These are phyloP conservation scores for Talaromyces ruber DNA, from an alignment of 495 filamentous ascomycete species.

Conservation along the genomic window DNA sequence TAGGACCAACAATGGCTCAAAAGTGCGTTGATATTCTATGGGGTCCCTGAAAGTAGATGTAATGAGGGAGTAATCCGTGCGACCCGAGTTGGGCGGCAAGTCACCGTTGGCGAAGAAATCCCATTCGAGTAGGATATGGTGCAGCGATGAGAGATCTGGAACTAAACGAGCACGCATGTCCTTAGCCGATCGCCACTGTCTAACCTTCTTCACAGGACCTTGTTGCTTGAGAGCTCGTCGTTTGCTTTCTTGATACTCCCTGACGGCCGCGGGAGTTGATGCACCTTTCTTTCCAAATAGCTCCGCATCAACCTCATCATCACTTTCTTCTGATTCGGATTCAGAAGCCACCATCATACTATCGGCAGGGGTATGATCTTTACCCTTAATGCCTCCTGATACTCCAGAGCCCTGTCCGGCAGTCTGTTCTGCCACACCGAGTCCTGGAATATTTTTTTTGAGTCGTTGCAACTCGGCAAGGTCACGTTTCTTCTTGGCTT, in stretches of 20 bases:
- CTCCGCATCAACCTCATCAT: conserved; percentile 54
- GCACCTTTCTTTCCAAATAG: conserved; percentile 45
- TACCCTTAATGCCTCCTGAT: conserved; percentile 65
- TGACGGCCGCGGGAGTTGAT: conserved; percentile 37
- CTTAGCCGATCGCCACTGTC: conserved; percentile 66
- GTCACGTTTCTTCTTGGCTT: conserved; percentile 65
- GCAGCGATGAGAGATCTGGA: conserved; percentile 78
- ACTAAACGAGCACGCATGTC: conserved; percentile 91
- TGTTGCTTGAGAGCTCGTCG: conserved; percentile 43
- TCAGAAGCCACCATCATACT: conserved; percentile 80
- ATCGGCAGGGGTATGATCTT: conserved; percentile 66
- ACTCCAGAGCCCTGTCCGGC: conserved; percentile 72
- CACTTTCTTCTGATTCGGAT: conserved; percentile 68
- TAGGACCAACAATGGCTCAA: conserved; percentile 81
- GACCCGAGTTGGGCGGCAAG: conserved; percentile 63
- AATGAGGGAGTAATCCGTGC: conserved; percentile 63
- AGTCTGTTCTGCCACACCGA: conserved; percentile 47
- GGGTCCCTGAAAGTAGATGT: conserved; percentile 68
- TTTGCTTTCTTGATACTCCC: conserved; percentile 47
- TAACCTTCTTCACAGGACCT: conserved; percentile 72
- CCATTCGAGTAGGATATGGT: conserved; percentile 82
- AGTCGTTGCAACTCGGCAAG: conserved; percentile 57
- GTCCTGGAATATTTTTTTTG: conserved; percentile 43
- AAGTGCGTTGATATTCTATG: conserved; percentile 74
- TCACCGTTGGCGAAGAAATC: conserved; percentile 84